Percentiles rank a stretch among this genome's conserved stretches.
These are phyloP conservation scores for Didymellaceae sp. DNA, from an alignment of 2,329 filamentous ascomycete species.

Conservation along the genomic window DNA sequence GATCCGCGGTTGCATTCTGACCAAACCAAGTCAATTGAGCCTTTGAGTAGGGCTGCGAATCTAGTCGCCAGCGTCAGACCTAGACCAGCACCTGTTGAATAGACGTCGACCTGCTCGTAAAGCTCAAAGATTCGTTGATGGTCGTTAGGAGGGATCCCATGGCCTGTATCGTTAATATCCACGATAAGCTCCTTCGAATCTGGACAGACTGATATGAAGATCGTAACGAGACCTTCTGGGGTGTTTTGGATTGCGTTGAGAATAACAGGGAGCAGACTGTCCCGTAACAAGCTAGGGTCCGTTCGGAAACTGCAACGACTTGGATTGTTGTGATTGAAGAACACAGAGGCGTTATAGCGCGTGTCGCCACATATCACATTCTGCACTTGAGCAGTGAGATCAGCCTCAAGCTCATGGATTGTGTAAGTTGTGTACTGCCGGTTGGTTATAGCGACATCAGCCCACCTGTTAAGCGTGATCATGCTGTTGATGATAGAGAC, in stretches of 20 bases:
- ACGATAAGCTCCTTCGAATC: background rate
- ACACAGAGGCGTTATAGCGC: background rate
- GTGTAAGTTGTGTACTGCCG: background rate
- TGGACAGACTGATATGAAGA: background rate
- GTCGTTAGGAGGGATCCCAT: background rate
- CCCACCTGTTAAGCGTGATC: conserved; percentile 1
- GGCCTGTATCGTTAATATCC: background rate
- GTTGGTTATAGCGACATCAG: background rate
- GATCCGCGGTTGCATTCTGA: background rate
- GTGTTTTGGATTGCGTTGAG: background rate
- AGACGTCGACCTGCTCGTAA: background rate
- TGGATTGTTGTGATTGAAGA: background rate
- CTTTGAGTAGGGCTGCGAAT: conserved; percentile 1
- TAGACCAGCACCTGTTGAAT: background rate
- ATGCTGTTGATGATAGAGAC: conserved; percentile 1
- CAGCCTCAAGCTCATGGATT: background rate
- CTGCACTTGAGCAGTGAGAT: background rate
- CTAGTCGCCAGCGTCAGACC: background rate
- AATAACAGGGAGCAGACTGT: background rate
- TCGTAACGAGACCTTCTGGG: background rate
- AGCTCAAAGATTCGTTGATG: background rate
- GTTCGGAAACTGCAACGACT: background rate
- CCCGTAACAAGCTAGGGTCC: background rate
- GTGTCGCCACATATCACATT: background rate
- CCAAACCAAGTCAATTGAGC: background rate